Conservation (phyloP, 345 rosid species). For the Gossypium turneri region DNA sequence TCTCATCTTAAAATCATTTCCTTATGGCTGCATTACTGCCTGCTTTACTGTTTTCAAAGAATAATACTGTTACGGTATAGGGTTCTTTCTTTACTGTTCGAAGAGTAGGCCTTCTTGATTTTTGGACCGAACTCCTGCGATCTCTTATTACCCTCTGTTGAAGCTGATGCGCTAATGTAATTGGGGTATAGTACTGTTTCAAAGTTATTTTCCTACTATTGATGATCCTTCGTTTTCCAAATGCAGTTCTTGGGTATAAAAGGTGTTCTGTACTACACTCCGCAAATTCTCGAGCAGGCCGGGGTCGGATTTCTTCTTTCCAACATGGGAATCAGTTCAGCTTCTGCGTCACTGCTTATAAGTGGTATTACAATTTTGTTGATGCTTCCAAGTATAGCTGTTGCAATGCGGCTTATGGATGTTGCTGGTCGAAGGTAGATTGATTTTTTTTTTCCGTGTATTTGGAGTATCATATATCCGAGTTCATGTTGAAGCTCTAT, state of each 20-base stretch:
- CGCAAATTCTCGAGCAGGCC: conserved; percentile 95
- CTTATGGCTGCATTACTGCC: background rate
- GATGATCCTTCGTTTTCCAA: background rate
- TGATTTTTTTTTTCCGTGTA: background rate
- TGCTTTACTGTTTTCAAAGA: background rate
- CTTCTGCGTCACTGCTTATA: conserved; percentile 74
- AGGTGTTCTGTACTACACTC: conserved; percentile 93
- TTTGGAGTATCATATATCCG: background rate
- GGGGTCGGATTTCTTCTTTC: conserved; percentile 86
- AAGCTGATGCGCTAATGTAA: background rate
- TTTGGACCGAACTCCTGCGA: background rate
- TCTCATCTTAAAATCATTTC: background rate
- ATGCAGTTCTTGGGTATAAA: conserved; percentile 93
- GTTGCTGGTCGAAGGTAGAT: conserved; percentile 86
- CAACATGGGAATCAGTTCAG: conserved; percentile 62
- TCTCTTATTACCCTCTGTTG: background rate
- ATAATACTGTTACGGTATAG: background rate
- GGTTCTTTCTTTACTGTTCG: too few relatives aligned
- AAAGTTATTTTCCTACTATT: background rate
- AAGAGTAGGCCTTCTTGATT: too few relatives aligned
- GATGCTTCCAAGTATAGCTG: conserved; percentile 92
- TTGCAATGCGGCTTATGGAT: conserved; percentile 97
- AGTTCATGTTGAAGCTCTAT: background rate
- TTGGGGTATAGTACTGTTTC: background rate
- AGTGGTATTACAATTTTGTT: conserved; percentile 82